Evolutionary conservation across 495 filamentous ascomycete genomes (phyloP).

Genomic region (Podospora fimiseda): DNA sequence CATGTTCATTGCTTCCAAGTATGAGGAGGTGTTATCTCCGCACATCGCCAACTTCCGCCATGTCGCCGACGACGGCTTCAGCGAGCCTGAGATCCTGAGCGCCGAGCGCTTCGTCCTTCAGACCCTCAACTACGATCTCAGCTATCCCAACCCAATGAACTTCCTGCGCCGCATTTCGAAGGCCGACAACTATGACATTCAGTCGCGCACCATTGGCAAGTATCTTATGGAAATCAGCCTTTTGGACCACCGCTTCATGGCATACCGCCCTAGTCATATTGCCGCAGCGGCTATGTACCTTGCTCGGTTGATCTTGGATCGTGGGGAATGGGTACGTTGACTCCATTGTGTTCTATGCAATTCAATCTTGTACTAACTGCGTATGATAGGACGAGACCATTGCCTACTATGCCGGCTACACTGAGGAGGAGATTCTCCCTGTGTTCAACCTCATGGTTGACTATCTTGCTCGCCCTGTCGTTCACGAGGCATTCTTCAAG

Average conservation of each 20-base stretch:
- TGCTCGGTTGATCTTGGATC: constrained; percentile 78
- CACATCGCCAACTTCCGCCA: constrained; percentile 95
- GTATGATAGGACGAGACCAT: constrained; percentile 67
- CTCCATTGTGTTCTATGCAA: not conserved
- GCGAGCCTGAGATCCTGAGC: constrained; percentile 92
- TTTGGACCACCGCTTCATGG: constrained; percentile 87
- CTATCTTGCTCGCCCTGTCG: constrained; percentile 80
- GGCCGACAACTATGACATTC: constrained; percentile 95
- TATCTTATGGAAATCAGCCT: constrained; percentile 98
- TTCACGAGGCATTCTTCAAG: constrained; percentile 96
- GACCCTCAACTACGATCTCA: constrained; percentile 92
- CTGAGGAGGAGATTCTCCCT: constrained; percentile 84
- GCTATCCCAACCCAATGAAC: constrained; percentile 99
- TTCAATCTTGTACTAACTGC: constrained; percentile 11
- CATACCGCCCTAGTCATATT: constrained; percentile 77
- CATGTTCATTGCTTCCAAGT: constrained; percentile 99
- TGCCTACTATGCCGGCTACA: constrained; percentile 89
- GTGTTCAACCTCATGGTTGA: constrained; percentile 93
- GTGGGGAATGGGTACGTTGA: constrained; percentile 77
- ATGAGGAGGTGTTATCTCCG: constrained; percentile 94
- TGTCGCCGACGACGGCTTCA: constrained; percentile 93
- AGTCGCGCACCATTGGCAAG: constrained; percentile 93
- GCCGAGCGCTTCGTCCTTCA: constrained; percentile 89
- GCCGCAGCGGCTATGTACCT: constrained; percentile 94
- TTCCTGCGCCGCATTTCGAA: constrained; percentile 97